phyloP scores from a whole-genome alignment of 1,284 basidiomycete species.

The Fomitopsis betulina region DNA sequence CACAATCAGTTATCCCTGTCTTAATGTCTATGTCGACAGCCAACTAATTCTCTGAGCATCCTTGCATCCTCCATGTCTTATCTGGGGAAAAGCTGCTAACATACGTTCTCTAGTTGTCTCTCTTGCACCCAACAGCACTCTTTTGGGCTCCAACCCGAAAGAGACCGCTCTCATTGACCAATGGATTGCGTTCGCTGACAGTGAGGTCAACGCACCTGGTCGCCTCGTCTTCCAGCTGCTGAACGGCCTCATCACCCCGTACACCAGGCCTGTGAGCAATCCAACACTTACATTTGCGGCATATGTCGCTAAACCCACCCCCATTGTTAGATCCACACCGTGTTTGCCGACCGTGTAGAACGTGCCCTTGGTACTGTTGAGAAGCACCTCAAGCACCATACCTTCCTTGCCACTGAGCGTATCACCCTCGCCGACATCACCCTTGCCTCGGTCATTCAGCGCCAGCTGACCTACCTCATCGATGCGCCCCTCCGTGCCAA shows the following conservation, averaged over 20 bases:
- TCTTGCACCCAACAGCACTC: conserved; percentile 62
- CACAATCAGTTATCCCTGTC: conserved; percentile 58
- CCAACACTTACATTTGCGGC: conserved; percentile 18
- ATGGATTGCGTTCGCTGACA: conserved; percentile 63
- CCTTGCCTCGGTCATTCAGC: conserved; percentile 57
- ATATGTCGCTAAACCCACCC: not conserved
- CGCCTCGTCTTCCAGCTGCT: conserved; percentile 31
- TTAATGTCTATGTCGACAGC: conserved; percentile 42
- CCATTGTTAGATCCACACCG: conserved; percentile 47
- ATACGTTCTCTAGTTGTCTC: conserved; percentile 57
- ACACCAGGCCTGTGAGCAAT: conserved; percentile 54
- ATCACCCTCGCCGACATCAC: conserved; percentile 90
- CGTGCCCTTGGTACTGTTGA: conserved; percentile 68
- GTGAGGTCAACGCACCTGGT: conserved; percentile 40
- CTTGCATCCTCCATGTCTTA: not conserved
- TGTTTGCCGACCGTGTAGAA: conserved; percentile 45
- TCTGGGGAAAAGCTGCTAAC: conserved; percentile 11
- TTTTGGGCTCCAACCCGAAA: conserved; percentile 53
- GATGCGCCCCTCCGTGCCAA: conserved; percentile 65
- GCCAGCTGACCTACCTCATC: conserved; percentile 45
- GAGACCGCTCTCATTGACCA: conserved; percentile 63
- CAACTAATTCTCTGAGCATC: conserved; percentile 30
- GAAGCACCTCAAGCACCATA: conserved; percentile 70
- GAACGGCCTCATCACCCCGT: conserved; percentile 43
- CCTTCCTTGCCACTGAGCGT: conserved; percentile 92